These are phyloP conservation scores for Mortierella sp. DNA, from an alignment of 371 early-diverging fungal genomes.

Conservation along the genomic window DNA sequence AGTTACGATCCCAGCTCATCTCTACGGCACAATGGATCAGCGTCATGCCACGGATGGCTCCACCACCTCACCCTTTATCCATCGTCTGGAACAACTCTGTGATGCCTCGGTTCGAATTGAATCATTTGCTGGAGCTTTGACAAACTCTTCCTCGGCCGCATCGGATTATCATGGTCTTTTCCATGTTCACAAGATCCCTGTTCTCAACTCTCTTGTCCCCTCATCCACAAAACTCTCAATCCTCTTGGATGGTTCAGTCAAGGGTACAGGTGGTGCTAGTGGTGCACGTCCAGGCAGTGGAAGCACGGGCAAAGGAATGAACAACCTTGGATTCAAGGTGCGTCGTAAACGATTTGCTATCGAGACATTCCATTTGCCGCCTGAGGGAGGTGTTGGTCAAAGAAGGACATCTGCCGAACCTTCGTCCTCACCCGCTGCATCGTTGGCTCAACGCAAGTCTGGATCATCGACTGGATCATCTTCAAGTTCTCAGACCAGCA, in stretches of 20 bases:
- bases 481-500: too few relatives aligned
- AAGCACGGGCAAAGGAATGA: conserved; percentile 57
- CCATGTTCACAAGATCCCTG: conserved; percentile 84
- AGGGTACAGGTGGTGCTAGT: conserved; percentile 42
- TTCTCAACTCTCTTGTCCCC: conserved; percentile 81
- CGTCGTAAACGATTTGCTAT: conserved; percentile 90
- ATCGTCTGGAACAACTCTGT: conserved; percentile 82
- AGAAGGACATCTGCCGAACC: conserved; percentile 63
- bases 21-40: conserved; percentile 63
- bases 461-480: conserved; percentile 8
- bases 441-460: conserved; percentile 32
- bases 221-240: conserved; percentile 77
- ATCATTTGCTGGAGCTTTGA: conserved; percentile 85
- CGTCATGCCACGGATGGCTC: conserved; percentile 47
- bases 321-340: conserved; percentile 86
- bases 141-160: conserved; percentile 58
- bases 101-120: conserved; percentile 92
- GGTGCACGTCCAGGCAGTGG: conserved; percentile 16
- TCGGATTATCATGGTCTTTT: conserved; percentile 91
- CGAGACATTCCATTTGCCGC: conserved; percentile 92
- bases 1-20: conserved; percentile 84
- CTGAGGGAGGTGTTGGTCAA: conserved; percentile 85
- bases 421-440: conserved; percentile 13
- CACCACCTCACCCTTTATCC: conserved; percentile 63
- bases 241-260: conserved; percentile 60